Evolutionary conservation across 306 rosid species (phyloP).

Genomic region (Inga leiocalycina): DNA sequence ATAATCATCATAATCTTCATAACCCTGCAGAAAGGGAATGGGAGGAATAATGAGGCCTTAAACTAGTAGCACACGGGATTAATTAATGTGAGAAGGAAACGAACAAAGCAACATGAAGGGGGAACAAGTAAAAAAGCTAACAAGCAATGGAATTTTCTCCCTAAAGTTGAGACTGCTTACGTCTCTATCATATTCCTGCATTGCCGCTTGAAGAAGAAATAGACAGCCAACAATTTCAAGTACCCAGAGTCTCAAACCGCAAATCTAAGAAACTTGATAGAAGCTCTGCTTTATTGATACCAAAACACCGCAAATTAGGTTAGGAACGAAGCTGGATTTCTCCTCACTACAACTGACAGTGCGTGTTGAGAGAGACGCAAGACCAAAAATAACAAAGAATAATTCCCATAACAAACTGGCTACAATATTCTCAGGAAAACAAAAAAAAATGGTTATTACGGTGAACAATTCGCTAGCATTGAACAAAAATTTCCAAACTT

Average conservation of each 20-base stretch:
- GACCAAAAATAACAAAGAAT: neutral
- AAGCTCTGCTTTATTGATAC: conserved; percentile 2
- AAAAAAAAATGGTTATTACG: neutral
- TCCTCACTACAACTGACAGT: conserved; percentile 33
- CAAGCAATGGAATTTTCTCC: neutral
- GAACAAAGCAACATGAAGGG: neutral
- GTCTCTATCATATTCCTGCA: conserved; percentile 67
- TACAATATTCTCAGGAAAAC: neutral
- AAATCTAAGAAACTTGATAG: neutral
- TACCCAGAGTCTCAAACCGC: conserved; percentile 12
- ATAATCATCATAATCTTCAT: conserved; percentile 57
- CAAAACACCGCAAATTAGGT: conserved; percentile 29
- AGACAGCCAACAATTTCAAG: conserved; percentile 31
- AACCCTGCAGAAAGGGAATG: conserved; percentile 41
- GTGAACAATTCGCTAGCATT: conserved; percentile 3
- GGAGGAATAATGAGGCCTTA: neutral
- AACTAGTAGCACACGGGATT: neutral
- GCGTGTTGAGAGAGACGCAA: neutral
- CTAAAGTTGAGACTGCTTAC: conserved; percentile 44
- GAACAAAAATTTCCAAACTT: neutral
- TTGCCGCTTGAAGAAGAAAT: conserved; percentile 32
- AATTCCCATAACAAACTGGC: conserved; percentile 7
- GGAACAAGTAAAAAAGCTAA: neutral
- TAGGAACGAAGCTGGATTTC: conserved; percentile 11
- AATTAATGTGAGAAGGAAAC: conserved; percentile 9